A percentile compares a stretch with the other conserved stretches of the same genome.
Conservation (phyloP, 148 eudicot species). For the Bassia scoparia region DNA sequence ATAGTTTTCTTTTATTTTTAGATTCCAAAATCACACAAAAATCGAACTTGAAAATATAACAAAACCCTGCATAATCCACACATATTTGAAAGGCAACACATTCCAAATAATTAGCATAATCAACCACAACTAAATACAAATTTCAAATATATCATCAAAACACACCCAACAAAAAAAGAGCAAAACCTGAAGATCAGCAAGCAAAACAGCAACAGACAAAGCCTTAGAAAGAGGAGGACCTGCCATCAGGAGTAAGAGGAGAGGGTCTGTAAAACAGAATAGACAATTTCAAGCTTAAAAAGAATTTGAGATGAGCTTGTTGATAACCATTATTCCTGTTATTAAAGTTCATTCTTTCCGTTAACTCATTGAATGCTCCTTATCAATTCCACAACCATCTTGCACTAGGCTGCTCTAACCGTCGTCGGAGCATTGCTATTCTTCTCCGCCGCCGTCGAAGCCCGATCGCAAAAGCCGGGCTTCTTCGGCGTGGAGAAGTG, state of each 20-base stretch:
- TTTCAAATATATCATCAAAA: background rate
- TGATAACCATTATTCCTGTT: slow-evolving; percentile 27
- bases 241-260: slow-evolving; percentile 53
- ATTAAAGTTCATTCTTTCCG: slow-evolving; percentile 58
- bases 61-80: too few species aligned
- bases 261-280: slow-evolving; percentile 60
- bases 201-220: slow-evolving; percentile 63
- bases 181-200: slow-evolving; percentile 86
- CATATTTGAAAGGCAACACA: too few species aligned
- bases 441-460: slow-evolving; percentile 10
- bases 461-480: background rate
- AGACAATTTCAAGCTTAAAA: slow-evolving; percentile 64
- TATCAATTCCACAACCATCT: slow-evolving; percentile 87
- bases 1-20: too few species aligned
- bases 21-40: too few species aligned
- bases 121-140: background rate
- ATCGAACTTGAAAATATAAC: too few species aligned
- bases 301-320: slow-evolving; percentile 55
- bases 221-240: slow-evolving; percentile 84
- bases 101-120: background rate
- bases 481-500: slow-evolving; percentile 3
- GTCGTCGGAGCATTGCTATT: slow-evolving; percentile 7
- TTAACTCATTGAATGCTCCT: slow-evolving; percentile 76
- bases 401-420: slow-evolving; percentile 71
- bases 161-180: background rate